phyloP scores from a whole-genome alignment of 495 filamentous ascomycete genomes.

The Xanthoparmelia taractica region DNA sequence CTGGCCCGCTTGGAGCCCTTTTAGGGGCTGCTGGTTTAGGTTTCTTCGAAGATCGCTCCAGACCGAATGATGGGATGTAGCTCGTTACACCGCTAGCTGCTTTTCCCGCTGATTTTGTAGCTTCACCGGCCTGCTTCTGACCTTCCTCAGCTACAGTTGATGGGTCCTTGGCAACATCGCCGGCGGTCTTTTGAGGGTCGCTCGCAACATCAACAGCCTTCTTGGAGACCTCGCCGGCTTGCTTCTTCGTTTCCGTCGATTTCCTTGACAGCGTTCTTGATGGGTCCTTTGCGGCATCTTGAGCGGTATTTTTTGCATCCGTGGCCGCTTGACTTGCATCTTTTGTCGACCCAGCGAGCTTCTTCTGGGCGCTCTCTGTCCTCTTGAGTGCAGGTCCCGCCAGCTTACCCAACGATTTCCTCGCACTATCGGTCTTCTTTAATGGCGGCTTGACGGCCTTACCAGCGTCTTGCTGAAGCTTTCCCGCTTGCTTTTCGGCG shows the following conservation, averaged over 20 bases:
- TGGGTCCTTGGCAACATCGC: neutral
- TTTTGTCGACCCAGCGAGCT: neutral
- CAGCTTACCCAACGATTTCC: neutral
- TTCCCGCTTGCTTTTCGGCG: conserved; percentile 1
- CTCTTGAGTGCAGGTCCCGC: neutral
- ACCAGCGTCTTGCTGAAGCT: neutral
- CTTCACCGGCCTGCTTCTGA: conserved; percentile 1
- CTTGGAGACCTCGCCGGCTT: neutral
- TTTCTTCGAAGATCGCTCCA: conserved; percentile 7
- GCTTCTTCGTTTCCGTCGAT: neutral
- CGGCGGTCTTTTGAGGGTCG: neutral
- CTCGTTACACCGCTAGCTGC: conserved; percentile 11
- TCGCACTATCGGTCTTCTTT: conserved; percentile 5
- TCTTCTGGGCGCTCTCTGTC: conserved; percentile 12
- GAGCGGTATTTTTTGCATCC: neutral
- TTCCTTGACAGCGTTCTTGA: neutral
- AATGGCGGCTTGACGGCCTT: conserved; percentile 8
- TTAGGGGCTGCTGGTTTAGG: conserved; percentile 8
- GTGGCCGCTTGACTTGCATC: neutral
- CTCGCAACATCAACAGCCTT: neutral
- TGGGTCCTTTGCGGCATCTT: neutral
- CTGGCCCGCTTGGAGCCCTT: neutral
- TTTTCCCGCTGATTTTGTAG: neutral
- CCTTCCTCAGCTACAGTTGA: neutral
- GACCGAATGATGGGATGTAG: conserved; percentile 23